These are phyloP conservation scores for Beta lomatogona DNA, from an alignment of 179 eudicot species.

Conservation along the genomic window DNA sequence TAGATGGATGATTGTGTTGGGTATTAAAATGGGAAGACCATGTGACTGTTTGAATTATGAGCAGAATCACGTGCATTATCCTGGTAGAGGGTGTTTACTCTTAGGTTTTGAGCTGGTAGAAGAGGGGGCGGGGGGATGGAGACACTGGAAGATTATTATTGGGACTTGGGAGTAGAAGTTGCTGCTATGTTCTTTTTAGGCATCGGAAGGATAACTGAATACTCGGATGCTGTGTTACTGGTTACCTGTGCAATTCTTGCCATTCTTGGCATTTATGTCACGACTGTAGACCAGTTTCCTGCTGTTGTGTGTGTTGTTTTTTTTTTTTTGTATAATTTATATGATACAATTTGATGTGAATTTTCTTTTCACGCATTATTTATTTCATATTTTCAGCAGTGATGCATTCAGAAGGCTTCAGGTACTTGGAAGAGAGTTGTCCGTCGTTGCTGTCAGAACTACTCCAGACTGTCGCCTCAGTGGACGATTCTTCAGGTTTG, in stretches of 20 bases:
- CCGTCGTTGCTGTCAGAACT: slow-evolving; percentile 69
- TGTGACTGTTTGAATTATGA: neutral
- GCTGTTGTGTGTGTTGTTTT: neutral
- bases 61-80: neutral
- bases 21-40: neutral
- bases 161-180: neutral
- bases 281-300: too few relatives aligned
- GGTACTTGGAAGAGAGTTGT: slow-evolving; percentile 61
- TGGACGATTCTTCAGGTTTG: slow-evolving; percentile 47
- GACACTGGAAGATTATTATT: too few relatives aligned
- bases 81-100: neutral
- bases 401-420: slow-evolving; percentile 73
- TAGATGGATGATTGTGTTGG: too few relatives aligned
- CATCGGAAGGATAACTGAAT: neutral
- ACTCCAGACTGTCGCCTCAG: slow-evolving; percentile 65
- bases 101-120: neutral
- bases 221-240: neutral
- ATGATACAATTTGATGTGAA: too few relatives aligned
- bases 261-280: too few relatives aligned
- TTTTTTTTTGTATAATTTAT: too few relatives aligned
- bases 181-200: neutral
- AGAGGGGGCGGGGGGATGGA: neutral
- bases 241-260: neutral
- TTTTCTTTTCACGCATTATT: too few relatives aligned
- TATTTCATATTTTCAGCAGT: slow-evolving; percentile 45